phyloP scores from a whole-genome alignment of 192 early-diverging fungal species.

The Coemansia sp. region DNA sequence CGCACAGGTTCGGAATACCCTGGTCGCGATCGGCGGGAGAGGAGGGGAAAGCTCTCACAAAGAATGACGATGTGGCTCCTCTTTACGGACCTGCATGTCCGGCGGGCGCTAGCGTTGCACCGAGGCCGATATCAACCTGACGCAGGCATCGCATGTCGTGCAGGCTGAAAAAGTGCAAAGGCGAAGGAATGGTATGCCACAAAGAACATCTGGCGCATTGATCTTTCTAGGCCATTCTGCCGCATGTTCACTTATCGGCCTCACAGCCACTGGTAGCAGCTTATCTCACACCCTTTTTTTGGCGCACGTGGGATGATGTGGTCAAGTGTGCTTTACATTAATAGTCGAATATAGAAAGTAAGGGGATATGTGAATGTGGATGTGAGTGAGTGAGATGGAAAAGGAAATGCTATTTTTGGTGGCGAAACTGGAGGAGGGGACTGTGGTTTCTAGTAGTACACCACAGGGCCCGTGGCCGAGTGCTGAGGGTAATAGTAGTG shows the following conservation, averaged over 20 bases:
- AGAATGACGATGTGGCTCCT: conserved; percentile 7
- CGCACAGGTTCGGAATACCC: conserved; percentile 2
- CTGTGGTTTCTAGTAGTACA: conserved; percentile 3
- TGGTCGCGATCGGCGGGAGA: conserved; percentile 7
- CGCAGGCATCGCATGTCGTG: conserved; percentile 3
- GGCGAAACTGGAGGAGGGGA: not conserved
- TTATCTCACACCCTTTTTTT: not conserved
- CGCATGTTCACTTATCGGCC: not conserved
- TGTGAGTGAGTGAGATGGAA: not conserved
- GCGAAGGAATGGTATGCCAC: not conserved
- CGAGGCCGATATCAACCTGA: conserved; percentile 1
- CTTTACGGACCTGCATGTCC: conserved; percentile 14
- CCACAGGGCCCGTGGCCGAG: conserved; percentile 9
- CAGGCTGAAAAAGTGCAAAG: not conserved
- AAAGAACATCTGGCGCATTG: not conserved
- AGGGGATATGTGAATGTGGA: not conserved
- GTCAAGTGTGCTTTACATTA: conserved; percentile 8
- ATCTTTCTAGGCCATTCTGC: conserved; percentile 6
- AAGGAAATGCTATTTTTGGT: not conserved
- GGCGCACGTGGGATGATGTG: conserved; percentile 9
- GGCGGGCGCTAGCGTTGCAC: not conserved
- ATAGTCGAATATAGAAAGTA: not conserved
- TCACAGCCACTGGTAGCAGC: not conserved
- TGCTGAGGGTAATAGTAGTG: conserved; percentile 9
- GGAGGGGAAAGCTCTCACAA: not conserved